Evolutionary conservation across 2,329 filamentous ascomycete species (phyloP), one percentile per base, ranked within the genome.

Genomic region (Teratosphaeria zuluensis): DNA sequence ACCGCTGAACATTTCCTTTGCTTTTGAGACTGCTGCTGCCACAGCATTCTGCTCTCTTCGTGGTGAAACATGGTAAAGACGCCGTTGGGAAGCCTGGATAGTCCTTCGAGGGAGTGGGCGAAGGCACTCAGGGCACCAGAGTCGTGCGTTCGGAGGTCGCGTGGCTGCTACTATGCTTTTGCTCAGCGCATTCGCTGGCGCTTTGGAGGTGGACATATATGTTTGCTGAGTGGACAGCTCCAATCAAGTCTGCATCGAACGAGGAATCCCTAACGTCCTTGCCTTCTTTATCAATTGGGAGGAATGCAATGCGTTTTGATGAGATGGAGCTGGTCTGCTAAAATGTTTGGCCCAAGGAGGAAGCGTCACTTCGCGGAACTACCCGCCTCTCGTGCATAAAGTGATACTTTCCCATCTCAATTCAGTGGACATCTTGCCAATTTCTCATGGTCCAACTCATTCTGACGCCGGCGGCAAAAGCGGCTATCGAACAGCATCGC

Each of bases 361-460:
- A 52, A 52, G 28, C 31, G 51, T 53, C 28, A 53, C 28, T 53
- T 16, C 28, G 30, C 31, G 42, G 42, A 16, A 48, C 8, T n/a
- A 48, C n/a, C 42, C 42, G 42, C 42, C 6, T 8, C 24, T 28
- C 24, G 24, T 48, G 42, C 42, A 48, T 48, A 48, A 46, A 46
- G 42, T 35, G 33, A 9, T 46, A n/a, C n/a, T 16, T 46, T 48
- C 8, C 16, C 42, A 19, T 19, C 42, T 48, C n/a, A 21, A 48
- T 21, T 12, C 53, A 28, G 6, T 30, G 5, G 5, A 48, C 8
- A 11, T 30, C 28, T 35, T 30, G 28, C 28, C 51, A 33, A 51
- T 42, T 56, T 33, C 38, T 12, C 21, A 92, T 92, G 89, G 88
- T 92, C 19, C 78, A 88, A 51, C 83, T 94, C 51, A 89, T 85